Conservation (phyloP, 2,329 filamentous ascomycete species). For the Colletotrichum filicis region DNA sequence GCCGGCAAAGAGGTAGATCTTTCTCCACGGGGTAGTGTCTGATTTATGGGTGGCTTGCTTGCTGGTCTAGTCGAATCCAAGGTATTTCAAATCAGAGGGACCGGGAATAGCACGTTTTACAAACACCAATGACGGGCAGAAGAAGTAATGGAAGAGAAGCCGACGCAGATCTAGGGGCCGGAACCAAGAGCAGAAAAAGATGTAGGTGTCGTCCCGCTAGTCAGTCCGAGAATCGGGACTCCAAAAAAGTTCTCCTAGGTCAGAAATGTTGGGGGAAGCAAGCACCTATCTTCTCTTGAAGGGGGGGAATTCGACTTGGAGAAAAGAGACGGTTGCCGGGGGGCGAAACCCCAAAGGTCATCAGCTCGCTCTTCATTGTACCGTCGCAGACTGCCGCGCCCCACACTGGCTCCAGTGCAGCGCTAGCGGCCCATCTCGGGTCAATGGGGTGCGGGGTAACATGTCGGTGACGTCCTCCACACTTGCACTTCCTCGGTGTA, state of each 20-base stretch:
- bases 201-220: slow-evolving; percentile 22
- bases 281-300: slow-evolving; percentile 16
- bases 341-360: slow-evolving; percentile 32
- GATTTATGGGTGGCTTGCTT: slow-evolving; percentile 11
- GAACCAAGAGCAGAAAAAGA: slow-evolving; percentile 8
- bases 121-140: slow-evolving; percentile 14
- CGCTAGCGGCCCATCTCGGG: slow-evolving; percentile 29
- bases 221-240: slow-evolving; percentile 16
- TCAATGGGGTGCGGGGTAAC: slow-evolving; percentile 35
- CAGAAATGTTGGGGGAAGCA: not conserved
- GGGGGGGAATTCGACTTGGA: slow-evolving; percentile 23
- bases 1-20: slow-evolving; percentile 9
- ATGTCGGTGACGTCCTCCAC: slow-evolving; percentile 25
- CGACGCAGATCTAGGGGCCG: not conserved
- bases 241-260: slow-evolving; percentile 3
- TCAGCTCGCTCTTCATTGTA: slow-evolving; percentile 37
- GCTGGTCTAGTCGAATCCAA: slow-evolving; percentile 1
- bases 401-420: slow-evolving; percentile 10
- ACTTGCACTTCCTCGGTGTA: slow-evolving; percentile 17
- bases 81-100: slow-evolving; percentile 22
- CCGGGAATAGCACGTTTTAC: not conserved
- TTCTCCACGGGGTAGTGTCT: slow-evolving; percentile 26
- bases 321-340: slow-evolving; percentile 4
- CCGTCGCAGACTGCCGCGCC: slow-evolving; percentile 30
- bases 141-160: not conserved